These are phyloP conservation scores for Coniferiporia sulphurascens DNA, from an alignment of 1,284 basidiomycete genomes.

Conservation along the genomic window DNA sequence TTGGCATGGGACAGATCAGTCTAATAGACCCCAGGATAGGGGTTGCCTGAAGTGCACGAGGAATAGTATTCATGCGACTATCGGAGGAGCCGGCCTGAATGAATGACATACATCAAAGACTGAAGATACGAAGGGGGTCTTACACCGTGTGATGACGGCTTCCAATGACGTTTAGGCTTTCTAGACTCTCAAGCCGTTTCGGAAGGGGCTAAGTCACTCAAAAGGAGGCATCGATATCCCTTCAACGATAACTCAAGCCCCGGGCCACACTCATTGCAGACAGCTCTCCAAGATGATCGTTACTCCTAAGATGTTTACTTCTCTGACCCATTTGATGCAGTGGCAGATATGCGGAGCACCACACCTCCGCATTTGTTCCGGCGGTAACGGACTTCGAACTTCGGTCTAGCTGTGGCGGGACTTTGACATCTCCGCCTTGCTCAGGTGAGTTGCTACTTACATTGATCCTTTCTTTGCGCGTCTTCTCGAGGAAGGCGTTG, in stretches of 20 bases:
- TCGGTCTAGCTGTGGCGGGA: slow-evolving; percentile 42
- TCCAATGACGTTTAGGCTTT: too few relatives aligned
- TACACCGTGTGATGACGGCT: too few relatives aligned
- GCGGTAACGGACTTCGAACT: slow-evolving; percentile 33
- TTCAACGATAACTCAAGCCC: not conserved
- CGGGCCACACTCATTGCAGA: not conserved
- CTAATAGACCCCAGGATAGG: too few relatives aligned
- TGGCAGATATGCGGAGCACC: slow-evolving; percentile 47
- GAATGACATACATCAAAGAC: too few relatives aligned
- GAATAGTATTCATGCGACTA: too few relatives aligned
- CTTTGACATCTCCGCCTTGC: slow-evolving; percentile 38
- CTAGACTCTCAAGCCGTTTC: too few relatives aligned
- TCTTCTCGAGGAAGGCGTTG: not conserved
- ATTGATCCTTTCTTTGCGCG: slow-evolving; percentile 43
- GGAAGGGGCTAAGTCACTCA: not conserved
- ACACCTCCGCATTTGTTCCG: slow-evolving; percentile 47
- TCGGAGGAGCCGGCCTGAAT: too few relatives aligned
- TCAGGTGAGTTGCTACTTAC: slow-evolving; percentile 39
- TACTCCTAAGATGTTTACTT: slow-evolving; percentile 31
- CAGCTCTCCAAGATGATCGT: not conserved
- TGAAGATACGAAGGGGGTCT: too few relatives aligned
- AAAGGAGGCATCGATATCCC: not conserved
- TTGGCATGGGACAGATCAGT: too few relatives aligned
- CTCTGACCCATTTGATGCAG: slow-evolving; percentile 44
- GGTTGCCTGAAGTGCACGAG: too few relatives aligned